These are phyloP conservation scores for Saccharomyces hybrid DNA, from an alignment of 1,139 yeast genomes.

Conservation along the genomic window DNA sequence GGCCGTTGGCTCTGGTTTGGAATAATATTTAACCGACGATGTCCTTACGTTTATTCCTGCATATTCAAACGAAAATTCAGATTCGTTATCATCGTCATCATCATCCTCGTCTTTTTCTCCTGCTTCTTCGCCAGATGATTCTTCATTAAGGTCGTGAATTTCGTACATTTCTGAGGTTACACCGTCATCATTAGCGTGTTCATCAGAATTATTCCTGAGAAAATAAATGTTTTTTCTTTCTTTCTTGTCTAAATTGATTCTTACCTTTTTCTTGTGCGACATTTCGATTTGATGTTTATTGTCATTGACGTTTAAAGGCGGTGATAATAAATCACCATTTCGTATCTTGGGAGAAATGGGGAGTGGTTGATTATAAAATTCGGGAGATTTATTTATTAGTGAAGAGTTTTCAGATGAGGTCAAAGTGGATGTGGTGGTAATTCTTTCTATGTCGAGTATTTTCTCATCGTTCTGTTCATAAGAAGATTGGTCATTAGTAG, in stretches of 20 bases:
- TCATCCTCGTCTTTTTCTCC: conserved; percentile 10
- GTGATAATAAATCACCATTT: neutral
- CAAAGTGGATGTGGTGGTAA: neutral
- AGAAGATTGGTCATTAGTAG: neutral
- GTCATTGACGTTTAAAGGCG: neutral
- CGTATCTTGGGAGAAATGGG: neutral
- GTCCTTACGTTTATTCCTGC: conserved; percentile 50
- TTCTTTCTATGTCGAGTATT: neutral
- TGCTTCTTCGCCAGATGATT: conserved; percentile 4
- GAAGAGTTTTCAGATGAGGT: neutral
- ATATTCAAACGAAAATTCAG: conserved; percentile 53
- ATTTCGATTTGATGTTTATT: neutral
- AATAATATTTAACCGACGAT: conserved; percentile 52
- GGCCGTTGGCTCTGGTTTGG: conserved; percentile 27
- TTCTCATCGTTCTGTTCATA: neutral
- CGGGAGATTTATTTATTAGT: neutral
- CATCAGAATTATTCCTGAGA: neutral
- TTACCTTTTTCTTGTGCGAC: neutral
- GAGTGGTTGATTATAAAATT: neutral
- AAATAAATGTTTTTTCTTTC: conserved; percentile 1
- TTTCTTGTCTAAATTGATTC: neutral
- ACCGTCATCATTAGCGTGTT: neutral
- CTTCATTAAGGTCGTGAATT: neutral
- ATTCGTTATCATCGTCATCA: conserved; percentile 30
- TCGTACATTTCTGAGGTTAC: neutral